Evolutionary conservation across 192 early-diverging fungal species (phyloP).

Genomic region (Coemansia sp.): DNA sequence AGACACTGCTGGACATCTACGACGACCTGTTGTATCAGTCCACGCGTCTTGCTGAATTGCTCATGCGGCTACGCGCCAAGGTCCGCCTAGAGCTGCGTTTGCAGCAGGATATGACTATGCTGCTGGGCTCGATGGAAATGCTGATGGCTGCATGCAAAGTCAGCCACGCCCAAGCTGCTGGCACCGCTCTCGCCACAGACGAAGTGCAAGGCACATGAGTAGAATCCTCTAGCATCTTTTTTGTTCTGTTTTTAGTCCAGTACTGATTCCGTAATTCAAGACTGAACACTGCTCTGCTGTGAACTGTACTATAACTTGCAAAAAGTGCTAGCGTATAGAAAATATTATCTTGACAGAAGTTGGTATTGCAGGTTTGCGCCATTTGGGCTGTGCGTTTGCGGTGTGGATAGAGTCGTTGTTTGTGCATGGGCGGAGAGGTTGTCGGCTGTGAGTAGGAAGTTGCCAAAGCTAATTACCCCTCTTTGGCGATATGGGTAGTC

Average conservation of each 20-base stretch:
- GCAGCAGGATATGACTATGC: slow-evolving; percentile 74
- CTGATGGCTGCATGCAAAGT: slow-evolving; percentile 54
- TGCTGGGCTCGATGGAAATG: slow-evolving; percentile 83
- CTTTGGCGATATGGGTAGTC: too few species aligned
- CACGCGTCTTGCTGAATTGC: slow-evolving; percentile 73
- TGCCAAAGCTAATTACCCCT: too few species aligned
- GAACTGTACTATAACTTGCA: too few species aligned
- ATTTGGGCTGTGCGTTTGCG: too few species aligned
- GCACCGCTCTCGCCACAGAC: slow-evolving; percentile 2
- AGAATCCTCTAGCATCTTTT: background rate
- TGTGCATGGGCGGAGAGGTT: too few species aligned
- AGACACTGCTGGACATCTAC: slow-evolving; percentile 77
- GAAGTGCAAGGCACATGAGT: background rate
- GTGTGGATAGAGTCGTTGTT: too few species aligned
- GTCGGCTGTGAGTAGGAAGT: too few species aligned
- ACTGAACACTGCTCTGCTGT: background rate
- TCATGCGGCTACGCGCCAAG: slow-evolving; percentile 67
- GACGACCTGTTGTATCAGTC: slow-evolving; percentile 76
- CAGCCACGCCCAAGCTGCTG: slow-evolving; percentile 14
- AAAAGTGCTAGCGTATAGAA: too few species aligned
- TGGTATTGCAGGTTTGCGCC: too few species aligned
- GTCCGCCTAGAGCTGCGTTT: slow-evolving; percentile 74
- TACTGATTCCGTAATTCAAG: background rate
- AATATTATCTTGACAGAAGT: too few species aligned
- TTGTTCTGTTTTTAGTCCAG: background rate